A percentile compares a stretch with the other conserved stretches of the same genome.
phyloP scores from a whole-genome alignment of 2,329 filamentous ascomycete genomes.

The Colletotrichum filicis region DNA sequence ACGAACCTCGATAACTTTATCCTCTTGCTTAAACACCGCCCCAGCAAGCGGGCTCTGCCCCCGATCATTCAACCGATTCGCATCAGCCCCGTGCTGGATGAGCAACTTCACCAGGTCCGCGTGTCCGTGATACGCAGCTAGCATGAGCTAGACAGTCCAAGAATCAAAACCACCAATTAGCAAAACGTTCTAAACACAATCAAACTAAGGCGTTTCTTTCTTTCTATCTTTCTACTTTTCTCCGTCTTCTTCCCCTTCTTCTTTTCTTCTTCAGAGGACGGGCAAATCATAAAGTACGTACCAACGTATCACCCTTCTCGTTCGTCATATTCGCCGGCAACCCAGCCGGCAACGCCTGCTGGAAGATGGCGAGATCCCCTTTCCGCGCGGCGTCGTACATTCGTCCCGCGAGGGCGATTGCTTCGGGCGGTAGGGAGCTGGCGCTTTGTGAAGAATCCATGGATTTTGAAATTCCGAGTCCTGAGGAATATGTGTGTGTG shows the following conservation, averaged over 20 bases:
- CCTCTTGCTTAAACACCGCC: slow-evolving; percentile 78
- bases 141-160: slow-evolving; percentile 67
- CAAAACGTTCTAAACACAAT: not conserved
- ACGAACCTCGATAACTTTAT: slow-evolving; percentile 68
- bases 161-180: no score
- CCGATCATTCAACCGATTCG: slow-evolving; percentile 74
- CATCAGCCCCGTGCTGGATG: slow-evolving; percentile 71
- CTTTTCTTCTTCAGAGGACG: no score
- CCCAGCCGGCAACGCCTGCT: slow-evolving; percentile 72
- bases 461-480: no score
- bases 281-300: slow-evolving; percentile 44
- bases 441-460: slow-evolving; percentile 11
- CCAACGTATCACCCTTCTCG: slow-evolving; percentile 77
- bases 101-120: slow-evolving; percentile 69
- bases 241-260: not conserved
- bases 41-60: slow-evolving; percentile 77
- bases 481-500: no score
- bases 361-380: slow-evolving; percentile 68
- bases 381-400: slow-evolving; percentile 75
- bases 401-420: slow-evolving; percentile 71
- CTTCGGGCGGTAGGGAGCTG: slow-evolving; percentile 66
- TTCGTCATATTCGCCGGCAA: slow-evolving; percentile 78
- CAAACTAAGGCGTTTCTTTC: not conserved
- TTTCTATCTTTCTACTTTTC: no score
- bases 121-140: slow-evolving; percentile 77